phyloP scores from a whole-genome alignment of 164 flowering plant genomes.

The Stephania yunnanensis region DNA sequence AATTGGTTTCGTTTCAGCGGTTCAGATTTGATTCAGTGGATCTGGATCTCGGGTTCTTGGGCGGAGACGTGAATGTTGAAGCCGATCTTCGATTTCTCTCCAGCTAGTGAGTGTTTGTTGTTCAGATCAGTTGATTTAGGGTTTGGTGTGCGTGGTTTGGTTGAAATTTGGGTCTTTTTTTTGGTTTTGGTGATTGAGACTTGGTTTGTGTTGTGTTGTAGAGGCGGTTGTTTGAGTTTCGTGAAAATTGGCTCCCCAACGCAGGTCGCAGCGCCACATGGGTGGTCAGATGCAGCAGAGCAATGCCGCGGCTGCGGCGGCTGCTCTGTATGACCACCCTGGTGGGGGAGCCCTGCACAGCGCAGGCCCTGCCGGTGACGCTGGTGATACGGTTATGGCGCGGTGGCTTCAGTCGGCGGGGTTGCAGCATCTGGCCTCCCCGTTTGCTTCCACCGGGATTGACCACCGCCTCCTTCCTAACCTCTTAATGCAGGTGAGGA shows the following conservation, averaged over 20 bases:
- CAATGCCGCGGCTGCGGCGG: slow-evolving; percentile 66
- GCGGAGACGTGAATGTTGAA: slow-evolving; percentile 31
- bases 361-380: slow-evolving; percentile 56
- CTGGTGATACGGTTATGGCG: slow-evolving; percentile 96
- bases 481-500: slow-evolving; percentile 79
- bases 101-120: slow-evolving; percentile 27
- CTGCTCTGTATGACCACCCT: slow-evolving; percentile 76
- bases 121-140: slow-evolving; percentile 15
- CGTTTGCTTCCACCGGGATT: slow-evolving; percentile 70
- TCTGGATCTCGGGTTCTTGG: slow-evolving; percentile 13
- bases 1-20: background rate
- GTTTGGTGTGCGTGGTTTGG: background rate
- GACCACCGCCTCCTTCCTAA: slow-evolving; percentile 82
- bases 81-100: slow-evolving; percentile 35
- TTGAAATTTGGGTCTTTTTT: background rate
- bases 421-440: slow-evolving; percentile 98
- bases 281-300: slow-evolving; percentile 99
- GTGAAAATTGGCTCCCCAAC: slow-evolving; percentile 93
- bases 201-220: background rate
- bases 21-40: slow-evolving; percentile 12
- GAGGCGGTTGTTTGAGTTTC: slow-evolving; percentile 29
- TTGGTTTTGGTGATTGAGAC: background rate
- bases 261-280: slow-evolving; percentile 90
- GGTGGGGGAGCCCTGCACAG: slow-evolving; percentile 46
- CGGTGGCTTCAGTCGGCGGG: slow-evolving; percentile 99